phyloP scores from a whole-genome alignment of 2,329 filamentous ascomycete genomes.

The Alternaria burnsii region DNA sequence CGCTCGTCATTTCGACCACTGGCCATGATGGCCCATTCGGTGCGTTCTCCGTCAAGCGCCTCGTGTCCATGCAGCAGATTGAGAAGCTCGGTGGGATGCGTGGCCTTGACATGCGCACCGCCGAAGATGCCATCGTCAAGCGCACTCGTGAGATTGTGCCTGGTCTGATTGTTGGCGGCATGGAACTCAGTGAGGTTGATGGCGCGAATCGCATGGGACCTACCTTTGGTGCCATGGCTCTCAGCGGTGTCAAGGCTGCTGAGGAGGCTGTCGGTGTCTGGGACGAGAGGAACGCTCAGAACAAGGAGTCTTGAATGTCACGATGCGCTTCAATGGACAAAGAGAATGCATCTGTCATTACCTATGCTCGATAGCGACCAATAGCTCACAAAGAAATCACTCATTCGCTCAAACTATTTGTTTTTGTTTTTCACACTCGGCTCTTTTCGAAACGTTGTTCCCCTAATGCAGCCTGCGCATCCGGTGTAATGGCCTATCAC shows the following conservation, averaged over 20 bases:
- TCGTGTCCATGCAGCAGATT: constrained; percentile 86
- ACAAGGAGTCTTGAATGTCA: constrained; percentile 58
- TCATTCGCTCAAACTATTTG: background rate
- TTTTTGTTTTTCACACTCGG: background rate
- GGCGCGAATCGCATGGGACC: constrained; percentile 92
- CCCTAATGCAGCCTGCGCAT: constrained; percentile 1
- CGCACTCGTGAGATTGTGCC: constrained; percentile 86
- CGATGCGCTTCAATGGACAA: background rate
- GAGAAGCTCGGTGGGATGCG: constrained; percentile 91
- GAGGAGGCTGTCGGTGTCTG: constrained; percentile 84
- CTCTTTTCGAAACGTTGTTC: background rate
- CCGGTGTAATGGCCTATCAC: background rate
- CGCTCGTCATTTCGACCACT: constrained; percentile 86
- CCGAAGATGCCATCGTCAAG: constrained; percentile 94
- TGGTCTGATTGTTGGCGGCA: constrained; percentile 90
- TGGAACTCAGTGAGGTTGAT: constrained; percentile 91
- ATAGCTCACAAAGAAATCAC: background rate
- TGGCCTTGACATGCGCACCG: constrained; percentile 88
- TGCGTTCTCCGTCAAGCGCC: constrained; percentile 88
- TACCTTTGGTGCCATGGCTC: constrained; percentile 88
- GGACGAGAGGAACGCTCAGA: constrained; percentile 79
- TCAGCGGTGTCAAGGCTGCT: constrained; percentile 88
- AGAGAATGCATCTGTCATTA: constrained; percentile 6
- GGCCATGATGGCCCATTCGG: constrained; percentile 92
- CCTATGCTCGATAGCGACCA: background rate